A percentile compares a stretch with the other conserved stretches of the same genome.
phyloP scores from a whole-genome alignment of 163 green algal genomes.

The Prototheca cutis region DNA sequence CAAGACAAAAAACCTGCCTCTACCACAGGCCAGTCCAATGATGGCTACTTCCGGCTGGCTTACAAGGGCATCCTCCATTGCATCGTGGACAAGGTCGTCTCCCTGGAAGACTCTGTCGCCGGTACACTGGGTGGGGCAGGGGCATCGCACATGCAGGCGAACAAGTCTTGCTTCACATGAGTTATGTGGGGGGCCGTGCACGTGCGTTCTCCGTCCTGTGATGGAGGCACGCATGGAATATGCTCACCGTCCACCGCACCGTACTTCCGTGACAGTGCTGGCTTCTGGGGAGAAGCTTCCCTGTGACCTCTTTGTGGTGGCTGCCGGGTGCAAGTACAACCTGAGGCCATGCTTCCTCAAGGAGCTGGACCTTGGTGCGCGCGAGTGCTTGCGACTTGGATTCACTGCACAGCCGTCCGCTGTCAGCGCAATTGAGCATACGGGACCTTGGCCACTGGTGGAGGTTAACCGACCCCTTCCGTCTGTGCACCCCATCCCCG shows the following conservation, averaged over 20 bases:
- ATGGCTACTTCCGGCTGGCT: conserved; percentile 22
- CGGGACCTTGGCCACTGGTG: too few relatives aligned
- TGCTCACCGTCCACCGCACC: too few relatives aligned
- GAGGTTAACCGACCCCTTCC: too few relatives aligned
- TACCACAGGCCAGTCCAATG: conserved; percentile 26
- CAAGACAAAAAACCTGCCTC: not conserved
- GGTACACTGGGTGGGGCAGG: not conserved
- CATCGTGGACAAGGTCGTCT: conserved; percentile 9
- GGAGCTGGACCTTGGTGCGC: conserved; percentile 13
- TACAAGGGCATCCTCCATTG: conserved; percentile 8
- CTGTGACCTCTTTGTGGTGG: conserved; percentile 19
- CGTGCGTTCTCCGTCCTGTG: too few relatives aligned
- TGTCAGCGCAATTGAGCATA: too few relatives aligned
- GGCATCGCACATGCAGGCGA: not conserved
- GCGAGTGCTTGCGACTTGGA: not conserved
- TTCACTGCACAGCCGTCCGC: too few relatives aligned
- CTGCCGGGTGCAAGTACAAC: conserved; percentile 21
- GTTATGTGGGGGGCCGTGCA: too few relatives aligned
- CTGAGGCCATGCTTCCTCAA: conserved; percentile 14
- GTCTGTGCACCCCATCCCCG: not conserved
- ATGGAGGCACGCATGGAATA: too few relatives aligned
- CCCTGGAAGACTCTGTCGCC: not conserved
- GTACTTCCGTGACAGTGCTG: conserved; percentile 8
- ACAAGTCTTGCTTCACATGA: too few relatives aligned
- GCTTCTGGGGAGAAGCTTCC: not conserved